These are phyloP conservation scores for Daedaleopsis sinensis DNA, from an alignment of 768 basidiomycete genomes.

Conservation along the genomic window DNA sequence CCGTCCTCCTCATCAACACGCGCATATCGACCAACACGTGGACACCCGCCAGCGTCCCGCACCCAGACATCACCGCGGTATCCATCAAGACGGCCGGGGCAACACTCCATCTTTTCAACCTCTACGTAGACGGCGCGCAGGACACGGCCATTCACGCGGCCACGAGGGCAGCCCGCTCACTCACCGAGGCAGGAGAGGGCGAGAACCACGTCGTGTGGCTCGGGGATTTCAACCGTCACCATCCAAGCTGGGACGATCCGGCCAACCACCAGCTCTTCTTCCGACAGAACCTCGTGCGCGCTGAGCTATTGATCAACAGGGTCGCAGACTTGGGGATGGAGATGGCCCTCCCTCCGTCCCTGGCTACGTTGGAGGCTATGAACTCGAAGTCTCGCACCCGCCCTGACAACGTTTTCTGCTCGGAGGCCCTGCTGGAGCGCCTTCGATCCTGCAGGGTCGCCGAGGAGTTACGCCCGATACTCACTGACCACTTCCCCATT, in stretches of 20 bases:
- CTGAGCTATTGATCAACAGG: constrained; percentile 32
- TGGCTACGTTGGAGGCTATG: constrained; percentile 37
- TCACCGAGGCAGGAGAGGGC: neutral
- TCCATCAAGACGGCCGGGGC: constrained; percentile 21
- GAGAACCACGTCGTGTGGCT: constrained; percentile 29
- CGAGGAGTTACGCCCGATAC: constrained; percentile 15
- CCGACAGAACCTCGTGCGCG: constrained; percentile 16
- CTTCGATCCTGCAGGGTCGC: constrained; percentile 34
- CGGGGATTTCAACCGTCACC: constrained; percentile 46
- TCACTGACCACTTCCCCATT: constrained; percentile 47
- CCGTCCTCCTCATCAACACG: constrained; percentile 18
- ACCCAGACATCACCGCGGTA: constrained; percentile 35
- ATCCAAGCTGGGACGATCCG: constrained; percentile 41
- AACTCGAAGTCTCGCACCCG: constrained; percentile 38
- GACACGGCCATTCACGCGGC: constrained; percentile 22
- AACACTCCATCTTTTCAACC: constrained; percentile 37
- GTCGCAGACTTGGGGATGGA: constrained; percentile 31
- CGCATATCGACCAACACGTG: constrained; percentile 15
- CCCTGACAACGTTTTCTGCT: constrained; percentile 48
- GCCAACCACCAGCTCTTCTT: constrained; percentile 42
- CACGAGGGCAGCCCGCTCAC: neutral
- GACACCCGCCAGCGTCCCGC: constrained; percentile 2
- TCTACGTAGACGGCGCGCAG: constrained; percentile 40
- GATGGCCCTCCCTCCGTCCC: constrained; percentile 37
- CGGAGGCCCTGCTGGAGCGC: constrained; percentile 15